Base-by-base conservation (phyloP, 1,284 basidiomycete species). In the Boletus holoroseus region DNA sequence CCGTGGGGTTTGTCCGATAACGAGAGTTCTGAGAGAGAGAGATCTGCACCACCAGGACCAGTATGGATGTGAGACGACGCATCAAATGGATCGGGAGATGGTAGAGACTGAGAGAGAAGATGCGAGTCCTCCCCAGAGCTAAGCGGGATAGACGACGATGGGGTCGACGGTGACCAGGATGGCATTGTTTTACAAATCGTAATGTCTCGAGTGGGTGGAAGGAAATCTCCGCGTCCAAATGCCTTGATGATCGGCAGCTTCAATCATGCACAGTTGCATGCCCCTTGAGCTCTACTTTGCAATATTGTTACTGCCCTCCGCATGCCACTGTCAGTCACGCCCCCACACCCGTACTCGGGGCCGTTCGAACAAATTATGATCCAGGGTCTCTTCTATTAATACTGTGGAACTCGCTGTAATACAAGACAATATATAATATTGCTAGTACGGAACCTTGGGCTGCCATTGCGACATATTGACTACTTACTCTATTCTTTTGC, bases 1-100 rank as follows among this genome's bases (percentile, higher is more conserved):
- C 42, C 48, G 45, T 50, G 54, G 53, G 70, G 64, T 35, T 66
- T 72, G 51, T 77, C 73, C 20, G 71, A 64, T 30, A 82, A 59
- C 8, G 78, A 82, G 12, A 84, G 72, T 55, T 85, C 82, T 3
- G 83, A 83, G 44, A 84, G 64, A 4, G 81, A 83, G 3, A 85
- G 71, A 67, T 84, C 81, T 53, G 74, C 73, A 38, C 73, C 73
- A 15, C 73, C 73, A 16, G 71, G 72, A 5, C 73, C 74, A 2
- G 76, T 76, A 53, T 73, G 62, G 12, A 68, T 70, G n/a, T 62
- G 69, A 6, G 68, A 71, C n/a, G 71, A 71, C 52, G 55, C 60
- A 49, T 66, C 64, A 45, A 64, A 63, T 5, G 62, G 44, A 39
- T 68, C 67, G 5, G 64, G 46, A 24, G 71, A 71, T 40, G 69